Evolutionary conservation across 2,329 filamentous ascomycete species (phyloP), one percentile per base, ranked within the genome.

Genomic region (Nemania bipapillata): DNA sequence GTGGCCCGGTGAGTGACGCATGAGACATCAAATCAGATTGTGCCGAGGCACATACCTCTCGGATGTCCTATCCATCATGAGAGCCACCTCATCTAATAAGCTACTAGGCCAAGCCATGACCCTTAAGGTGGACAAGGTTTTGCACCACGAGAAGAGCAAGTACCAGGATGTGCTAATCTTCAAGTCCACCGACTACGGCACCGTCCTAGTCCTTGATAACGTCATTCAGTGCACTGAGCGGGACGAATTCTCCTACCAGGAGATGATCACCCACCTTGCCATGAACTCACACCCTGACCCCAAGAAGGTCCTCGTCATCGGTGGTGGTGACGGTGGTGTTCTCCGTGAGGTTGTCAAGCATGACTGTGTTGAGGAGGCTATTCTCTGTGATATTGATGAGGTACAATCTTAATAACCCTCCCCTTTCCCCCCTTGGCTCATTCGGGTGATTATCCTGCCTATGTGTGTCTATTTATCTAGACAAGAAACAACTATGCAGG

Each of bases 91-190:
- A 12, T 70, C 68, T 70, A 65, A 66, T n/a, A 12, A 63, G 24
- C 22, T 17, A 2, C n/a, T 69, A 86, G 93, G 96, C 81, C 96
- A 98, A 86, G 96, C 96, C 81, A 98, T 98, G 95, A 97, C 92
- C 76, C 91, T 97, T 81, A 94, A 92, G 84, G 96, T 99, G 83
- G 95, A 99, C 83, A 93, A 97, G 87, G 91, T 99, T 79, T 87
- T 99, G 72, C 94, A 97, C 88, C 95, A 98, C 87, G 96, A 99
- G 87, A 98, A 97, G 90, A 96, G 92, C 87, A 87, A 97, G 87
- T 99, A 97, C 87, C 96, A 99, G 85, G 96, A 99, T 80, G 95
- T 99, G 74, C 90, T 99, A 78, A 93, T 98, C 86, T 99, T 99
- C 86, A 92, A 99, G 87, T 97, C 93, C 77, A 97, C 91, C 86